Evolutionary conservation across 352 stramenopile species (phyloP), one percentile per base, ranked within the genome.

Genomic region (Phytopythium chamaehyphon): DNA sequence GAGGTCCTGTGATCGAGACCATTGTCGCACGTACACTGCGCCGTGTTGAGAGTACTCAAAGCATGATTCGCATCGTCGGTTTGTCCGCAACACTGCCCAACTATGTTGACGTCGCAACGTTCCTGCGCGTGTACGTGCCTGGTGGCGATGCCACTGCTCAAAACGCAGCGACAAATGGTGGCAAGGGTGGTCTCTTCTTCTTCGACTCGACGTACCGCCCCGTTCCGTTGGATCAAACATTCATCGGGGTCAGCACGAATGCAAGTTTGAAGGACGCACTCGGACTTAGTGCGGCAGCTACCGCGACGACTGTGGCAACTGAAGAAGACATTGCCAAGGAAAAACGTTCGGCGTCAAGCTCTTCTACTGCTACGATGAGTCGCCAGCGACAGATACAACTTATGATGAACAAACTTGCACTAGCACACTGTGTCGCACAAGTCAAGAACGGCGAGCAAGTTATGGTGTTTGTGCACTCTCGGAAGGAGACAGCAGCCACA

Each of bases 401-500:
- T 47, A 80, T 90, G 61, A 92, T 95, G 83, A 92, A 93, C 66
- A 89, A 96, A 57, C 63, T 95, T 16, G 71, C 79, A 18, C 73
- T 86, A 9, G 67, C 71, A 1, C 82, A 91, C 44, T 92, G 83
- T 38, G 45, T 92, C 16, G 66, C 73, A 39, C 81, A 90, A 35
- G 70, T 91, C 0, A 59, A 74, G 37, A 66, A 79, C 35, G 71
- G 77, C 12, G 73, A 95, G 57, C 85, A 95, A 54, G 82, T 98
- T 3, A 99, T 99, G 98, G 95, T 99, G 9, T 99, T 99, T 78
- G 97, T 99, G 8, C 97, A 99, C 70, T 98, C 91, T 15, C 90
- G 98, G 31, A 99, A 99, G 62, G 97, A 99, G 47, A 99, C 98
- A 0, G 86, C 92, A 19, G 86, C 86, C 31, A 99, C 98, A 14